Evolutionary conservation across 208 protist genomes (phyloP), one percentile per base, ranked within the genome.

Genomic region (Plasmodiophora brassicae): DNA sequence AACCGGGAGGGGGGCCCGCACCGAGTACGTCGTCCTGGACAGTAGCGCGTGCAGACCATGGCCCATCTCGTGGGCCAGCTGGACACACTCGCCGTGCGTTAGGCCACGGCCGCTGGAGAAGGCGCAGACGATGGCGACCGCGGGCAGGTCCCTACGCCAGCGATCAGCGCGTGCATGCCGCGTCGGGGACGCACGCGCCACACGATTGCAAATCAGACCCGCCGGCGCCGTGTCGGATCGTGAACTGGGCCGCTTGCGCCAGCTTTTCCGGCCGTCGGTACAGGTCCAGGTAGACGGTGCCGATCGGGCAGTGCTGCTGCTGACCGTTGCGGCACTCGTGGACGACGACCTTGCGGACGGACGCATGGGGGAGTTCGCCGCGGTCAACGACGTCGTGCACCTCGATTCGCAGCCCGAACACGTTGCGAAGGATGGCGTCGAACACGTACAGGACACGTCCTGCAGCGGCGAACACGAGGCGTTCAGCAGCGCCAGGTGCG

Each of bases 321-420:
- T 32, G 32, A 5, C 32, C 10, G 20, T 44, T 32, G 20, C 32
- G 14, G 14, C 32, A 32, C 65, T 78, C 41, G 32, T 32, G 5
- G 5, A 78, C 5, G 32, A 36, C 32, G 41, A 44, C 41, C 65
- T 78, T 5, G 5, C 10, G 25, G 25, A 25, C 14, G 25, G 50
- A 57, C 14, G 14, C 50, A 14, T 25, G 41, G 10, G 65, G 41
- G 41, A 14, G 32, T 32, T 14, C 10, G 32, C 41, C 65, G n/a
- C 20, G 32, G 41, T 78, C 41, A 8, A 5, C n/a, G 10, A 78
- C 20, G 41, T n/a, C 10, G 14, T 38, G n/a, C n/a, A 14, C 14
- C 41, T 78, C n/a, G n/a, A 78, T 78, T 38, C n/a, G 65, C n/a
- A 78, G 20, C 41, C 65, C 65, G 65, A 78, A 78, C n/a, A 78